Evolutionary conservation across 257 asterid species (phyloP), one percentile per base, ranked within the genome.

Genomic region (Pogostemon cablin): DNA sequence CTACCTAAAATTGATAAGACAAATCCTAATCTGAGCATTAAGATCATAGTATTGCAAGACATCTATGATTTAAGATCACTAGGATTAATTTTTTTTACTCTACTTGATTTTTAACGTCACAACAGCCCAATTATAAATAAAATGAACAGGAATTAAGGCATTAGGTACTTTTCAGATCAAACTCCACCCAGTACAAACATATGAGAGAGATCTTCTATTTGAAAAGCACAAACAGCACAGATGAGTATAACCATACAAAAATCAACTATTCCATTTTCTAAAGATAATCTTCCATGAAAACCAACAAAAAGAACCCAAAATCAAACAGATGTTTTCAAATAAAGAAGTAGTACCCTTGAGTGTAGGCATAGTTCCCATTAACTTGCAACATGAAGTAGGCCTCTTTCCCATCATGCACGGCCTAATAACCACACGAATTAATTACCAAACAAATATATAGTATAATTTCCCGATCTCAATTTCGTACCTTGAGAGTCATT

Each of bases 321-420:
- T 66, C 34, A 61, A 48, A 46, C 66, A 50, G 63, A 49, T 9
- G 5, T 2, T 57, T 2, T 4, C 65, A 39, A 32, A 52, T 8
- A 67, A 56, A 72, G 68, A 62, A 71, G 70, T 25, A 58, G 48
- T 78, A 87, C 90, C 93, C 93, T 65, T 78, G 81, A 66, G 82
- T 53, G 61, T 87, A 87, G 6, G 82, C 84, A 79, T 83, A 87
- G 61, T 83, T 75, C 62, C 93, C 88, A 59, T 80, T 71, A 15
- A 87, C 84, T 75, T 78, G 93, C 73, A 87, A 67, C 90, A 87
- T 81, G 79, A 85, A 85, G 69, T 65, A 83, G 42, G 84, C 84
- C 59, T 80, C 87, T 59, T 76, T 83, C 62, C 93, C 93, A 42
- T 87, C 90, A 74, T 87, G 93, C 78, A 81, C 75, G 9, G 73